These are phyloP conservation scores for Oryza australiensis DNA, from an alignment of 176 grass and related monocot genomes.

Conservation along the genomic window DNA sequence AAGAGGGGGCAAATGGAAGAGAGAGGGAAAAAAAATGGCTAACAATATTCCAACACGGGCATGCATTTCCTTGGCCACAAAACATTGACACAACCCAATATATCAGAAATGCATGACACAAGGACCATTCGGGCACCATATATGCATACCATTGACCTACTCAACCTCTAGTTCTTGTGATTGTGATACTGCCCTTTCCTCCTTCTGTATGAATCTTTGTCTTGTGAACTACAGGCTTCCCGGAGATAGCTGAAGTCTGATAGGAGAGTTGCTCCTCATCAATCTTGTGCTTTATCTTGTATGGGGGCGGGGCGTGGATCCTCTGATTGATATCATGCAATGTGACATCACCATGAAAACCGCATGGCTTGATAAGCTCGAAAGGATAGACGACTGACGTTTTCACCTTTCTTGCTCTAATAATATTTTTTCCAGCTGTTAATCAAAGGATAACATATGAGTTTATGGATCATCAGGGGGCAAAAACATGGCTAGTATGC, in stretches of 20 bases:
- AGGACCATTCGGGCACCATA: background rate
- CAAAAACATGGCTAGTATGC: background rate
- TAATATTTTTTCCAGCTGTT: conserved; percentile 59
- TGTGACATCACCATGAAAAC: conserved; percentile 53
- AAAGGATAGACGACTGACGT: conserved; percentile 74
- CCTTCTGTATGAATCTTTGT: conserved; percentile 90
- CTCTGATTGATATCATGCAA: conserved; percentile 80
- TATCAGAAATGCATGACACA: conserved; percentile 2
- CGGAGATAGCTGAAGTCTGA: conserved; percentile 68
- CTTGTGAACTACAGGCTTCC: conserved; percentile 80
- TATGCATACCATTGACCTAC: background rate
- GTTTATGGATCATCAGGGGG: background rate
- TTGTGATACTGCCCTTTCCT: conserved; percentile 85
- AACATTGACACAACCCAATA: background rate
- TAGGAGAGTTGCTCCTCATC: conserved; percentile 29
- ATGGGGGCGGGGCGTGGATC: conserved; percentile 59
- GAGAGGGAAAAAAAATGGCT: background rate
- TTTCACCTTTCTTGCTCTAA: conserved; percentile 54
- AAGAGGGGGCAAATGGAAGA: background rate
- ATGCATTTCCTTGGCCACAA: conserved; percentile 20
- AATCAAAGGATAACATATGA: background rate
- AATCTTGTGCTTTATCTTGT: conserved; percentile 74
- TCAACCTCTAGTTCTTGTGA: conserved; percentile 76
- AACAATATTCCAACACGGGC: background rate
- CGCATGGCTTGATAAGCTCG: conserved; percentile 82